Conservation (phyloP, 768 basidiomycete genomes). For the Terana coerulea region DNA sequence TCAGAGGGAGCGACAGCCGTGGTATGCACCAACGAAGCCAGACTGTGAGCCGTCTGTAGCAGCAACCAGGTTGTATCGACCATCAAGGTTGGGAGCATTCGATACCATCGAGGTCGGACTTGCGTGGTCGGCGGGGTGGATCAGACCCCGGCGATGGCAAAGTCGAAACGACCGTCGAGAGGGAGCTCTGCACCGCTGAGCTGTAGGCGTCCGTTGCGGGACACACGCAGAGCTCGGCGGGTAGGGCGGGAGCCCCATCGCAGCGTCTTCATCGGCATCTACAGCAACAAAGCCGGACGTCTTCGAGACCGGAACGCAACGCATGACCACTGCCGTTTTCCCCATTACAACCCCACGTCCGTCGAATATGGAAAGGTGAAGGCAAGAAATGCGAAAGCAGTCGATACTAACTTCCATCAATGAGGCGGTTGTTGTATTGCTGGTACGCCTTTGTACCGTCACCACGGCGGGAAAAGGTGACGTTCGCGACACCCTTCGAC, state of each 20-base stretch:
- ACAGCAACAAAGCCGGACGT: neutral
- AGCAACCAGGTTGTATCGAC: neutral
- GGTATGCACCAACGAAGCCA: slow-evolving; percentile 1
- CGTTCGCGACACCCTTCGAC: slow-evolving; percentile 87
- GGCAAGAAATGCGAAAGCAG: slow-evolving; percentile 30
- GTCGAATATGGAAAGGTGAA: slow-evolving; percentile 9
- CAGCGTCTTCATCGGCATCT: slow-evolving; percentile 10
- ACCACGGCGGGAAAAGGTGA: slow-evolving; percentile 81
- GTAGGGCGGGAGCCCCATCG: neutral
- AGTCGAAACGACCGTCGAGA: neutral
- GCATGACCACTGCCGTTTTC: neutral
- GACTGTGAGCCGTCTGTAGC: neutral
- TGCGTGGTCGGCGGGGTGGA: neutral
- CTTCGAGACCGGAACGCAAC: neutral
- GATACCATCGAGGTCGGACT: slow-evolving; percentile 5
- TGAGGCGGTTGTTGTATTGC: slow-evolving; percentile 96
- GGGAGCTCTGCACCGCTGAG: neutral
- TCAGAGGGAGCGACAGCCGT: neutral
- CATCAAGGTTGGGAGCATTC: neutral
- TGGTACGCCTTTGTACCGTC: slow-evolving; percentile 90
- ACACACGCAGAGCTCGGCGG: slow-evolving; percentile 3
- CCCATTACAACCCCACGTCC: neutral
- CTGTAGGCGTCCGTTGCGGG: neutral
- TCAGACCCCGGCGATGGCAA: slow-evolving; percentile 7
- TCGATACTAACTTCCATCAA: slow-evolving; percentile 99